Percentiles rank a stretch among this genome's conserved stretches.
Evolutionary conservation across 306 rosid species (phyloP).

Genomic region (Astragalus membranaceus): DNA sequence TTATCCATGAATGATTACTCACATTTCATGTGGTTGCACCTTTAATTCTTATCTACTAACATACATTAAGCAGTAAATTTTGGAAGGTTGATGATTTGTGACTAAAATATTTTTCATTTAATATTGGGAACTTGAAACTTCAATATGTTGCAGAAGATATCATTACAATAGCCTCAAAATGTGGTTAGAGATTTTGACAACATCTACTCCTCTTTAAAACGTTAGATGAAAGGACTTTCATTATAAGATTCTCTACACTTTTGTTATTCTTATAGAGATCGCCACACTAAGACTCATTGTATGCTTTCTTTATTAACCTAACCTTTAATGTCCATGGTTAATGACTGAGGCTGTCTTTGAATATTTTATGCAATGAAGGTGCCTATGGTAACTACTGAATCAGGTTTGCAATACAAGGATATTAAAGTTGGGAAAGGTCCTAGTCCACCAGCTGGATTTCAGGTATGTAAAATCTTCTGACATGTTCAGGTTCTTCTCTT

Average conservation of each 20-base stretch:
- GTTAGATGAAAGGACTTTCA: background rate
- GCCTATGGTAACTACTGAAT: conserved; percentile 75
- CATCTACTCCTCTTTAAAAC: background rate
- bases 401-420: conserved; percentile 92
- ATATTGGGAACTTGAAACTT: background rate
- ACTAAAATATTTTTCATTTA: background rate
- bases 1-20: background rate
- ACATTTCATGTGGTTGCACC: background rate
- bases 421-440: conserved; percentile 86
- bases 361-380: conserved; percentile 45
- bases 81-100: background rate
- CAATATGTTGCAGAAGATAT: background rate
- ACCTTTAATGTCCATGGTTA: conserved; percentile 12
- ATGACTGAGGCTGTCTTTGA: conserved; percentile 5
- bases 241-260: background rate
- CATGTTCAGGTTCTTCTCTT: conserved; percentile 12
- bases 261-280: background rate
- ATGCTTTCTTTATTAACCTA: background rate
- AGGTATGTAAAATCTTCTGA: conserved; percentile 47
- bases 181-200: background rate
- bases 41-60: background rate
- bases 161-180: background rate
- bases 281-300: background rate
- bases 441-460: conserved; percentile 89
- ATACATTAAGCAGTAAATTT: background rate